Evolutionary conservation across 768 basidiomycete species (phyloP), one percentile per base, ranked within the genome.

Genomic region (Boletus pseudopeckii): DNA sequence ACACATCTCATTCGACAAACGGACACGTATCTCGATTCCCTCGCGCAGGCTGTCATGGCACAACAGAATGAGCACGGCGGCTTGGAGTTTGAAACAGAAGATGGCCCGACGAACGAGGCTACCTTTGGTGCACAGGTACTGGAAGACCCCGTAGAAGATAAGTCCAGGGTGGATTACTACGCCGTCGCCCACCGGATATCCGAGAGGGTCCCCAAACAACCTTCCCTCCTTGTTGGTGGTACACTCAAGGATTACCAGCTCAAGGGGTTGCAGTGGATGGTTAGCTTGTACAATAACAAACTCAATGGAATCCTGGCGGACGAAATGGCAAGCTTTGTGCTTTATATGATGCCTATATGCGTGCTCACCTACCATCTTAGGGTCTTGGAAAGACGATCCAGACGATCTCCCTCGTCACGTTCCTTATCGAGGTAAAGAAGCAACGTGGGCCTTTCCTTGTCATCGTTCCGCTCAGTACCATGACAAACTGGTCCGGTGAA

Each of bases 201-300:
- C 62, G 97, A 99, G 79, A 94, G 79, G 71, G 73, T 98, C 56
- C 73, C 81, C 24, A 77, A 69, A 58, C 91, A 93, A 65, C 91
- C 91, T 2, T 61, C 61, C 37, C 76, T 97, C 26, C 81, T 97
- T 17, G 68, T 89, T 32, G 94, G 93, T 55, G 94, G 94, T 43
- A 92, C 86, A 1, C 77, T 98, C 64, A 98, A 97, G 71, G 93
- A 95, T 44, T 96, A 97, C 67, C 94, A 97, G 71, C 54, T 97
- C 63, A 94, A 95, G 75, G 94, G 94, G 53, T 71, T 98, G 63
- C 94, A 96, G 72, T 98, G 94, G 93, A 96, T 97, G 94, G 94
- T 98, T 63, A 92, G 89, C 71, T 77, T 97, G 74, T 97, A 94
- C 71, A 97, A 98, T 71, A 98, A 97, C 77, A 84, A 86, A 65